These are phyloP conservation scores for Pinus taeda DNA, from an alignment of 75 land plant genomes.

Conservation along the genomic window DNA sequence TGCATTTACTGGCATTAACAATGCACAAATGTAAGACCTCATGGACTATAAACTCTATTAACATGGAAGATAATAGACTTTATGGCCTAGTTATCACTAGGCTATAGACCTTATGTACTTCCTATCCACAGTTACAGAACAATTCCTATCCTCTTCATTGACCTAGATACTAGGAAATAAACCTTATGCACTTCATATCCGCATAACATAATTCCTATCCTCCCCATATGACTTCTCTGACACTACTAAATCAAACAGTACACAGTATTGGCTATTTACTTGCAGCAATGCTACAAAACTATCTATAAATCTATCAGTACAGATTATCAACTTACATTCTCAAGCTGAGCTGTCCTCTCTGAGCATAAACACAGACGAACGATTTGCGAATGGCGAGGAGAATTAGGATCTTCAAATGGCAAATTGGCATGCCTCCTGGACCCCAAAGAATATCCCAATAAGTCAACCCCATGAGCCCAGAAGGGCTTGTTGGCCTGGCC, in stretches of 20 bases:
- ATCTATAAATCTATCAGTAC: neutral
- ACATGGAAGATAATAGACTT: neutral
- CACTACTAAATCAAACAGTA: neutral
- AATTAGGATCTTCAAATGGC: constrained; percentile 42
- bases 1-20: neutral
- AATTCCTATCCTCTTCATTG: no score
- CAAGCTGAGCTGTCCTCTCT: constrained; percentile 48
- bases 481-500: constrained; percentile 73
- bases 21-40: neutral
- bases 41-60: neutral
- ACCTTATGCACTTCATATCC: no score
- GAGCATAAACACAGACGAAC: constrained; percentile 41
- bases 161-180: no score
- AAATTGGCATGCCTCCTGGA: constrained; percentile 58
- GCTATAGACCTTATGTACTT: no score
- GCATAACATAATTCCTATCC: neutral
- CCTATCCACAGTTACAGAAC: no score
- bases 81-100: neutral
- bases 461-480: constrained; percentile 89
- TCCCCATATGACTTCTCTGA: neutral
- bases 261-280: neutral
- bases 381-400: constrained; percentile 40
- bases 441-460: constrained; percentile 87
- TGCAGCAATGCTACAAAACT: neutral
- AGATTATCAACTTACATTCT: constrained; percentile 27